Evolutionary conservation across 78 protist genomes (phyloP).

Genomic region (Dictyostelium citrinum): DNA sequence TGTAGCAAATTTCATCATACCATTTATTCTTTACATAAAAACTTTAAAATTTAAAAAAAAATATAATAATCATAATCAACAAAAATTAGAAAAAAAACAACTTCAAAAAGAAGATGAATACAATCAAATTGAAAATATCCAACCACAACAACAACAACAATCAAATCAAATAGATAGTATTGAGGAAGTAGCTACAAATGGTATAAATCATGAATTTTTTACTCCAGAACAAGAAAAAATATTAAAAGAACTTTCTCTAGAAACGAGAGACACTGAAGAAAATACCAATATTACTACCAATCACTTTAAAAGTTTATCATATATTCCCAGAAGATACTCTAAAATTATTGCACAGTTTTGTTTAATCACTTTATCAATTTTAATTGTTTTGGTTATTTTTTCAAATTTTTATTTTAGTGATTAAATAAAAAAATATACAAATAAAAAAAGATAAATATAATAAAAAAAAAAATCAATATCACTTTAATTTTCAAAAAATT

Average conservation of each 20-base stretch:
- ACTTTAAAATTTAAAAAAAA: slow-evolving; percentile 8
- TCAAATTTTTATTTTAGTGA: not conserved
- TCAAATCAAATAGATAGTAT: no score
- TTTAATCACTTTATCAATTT: not conserved
- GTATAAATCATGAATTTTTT: not conserved
- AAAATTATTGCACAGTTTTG: not conserved
- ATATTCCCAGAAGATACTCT: not conserved
- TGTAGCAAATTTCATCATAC: slow-evolving; percentile 36
- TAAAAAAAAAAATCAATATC: not conserved
- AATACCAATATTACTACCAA: not conserved
- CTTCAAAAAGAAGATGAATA: not conserved
- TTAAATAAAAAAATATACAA: not conserved
- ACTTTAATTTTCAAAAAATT: no score
- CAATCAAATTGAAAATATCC: no score
- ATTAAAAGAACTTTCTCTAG: not conserved
- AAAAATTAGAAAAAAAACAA: not conserved
- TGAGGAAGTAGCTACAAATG: not conserved
- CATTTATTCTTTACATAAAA: slow-evolving; percentile 8
- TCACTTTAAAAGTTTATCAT: not conserved
- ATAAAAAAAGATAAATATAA: not conserved
- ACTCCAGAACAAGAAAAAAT: not conserved
- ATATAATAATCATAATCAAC: not conserved
- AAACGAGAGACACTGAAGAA: slow-evolving; percentile 5
- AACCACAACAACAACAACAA: no score
- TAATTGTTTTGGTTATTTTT: not conserved